phyloP scores from a whole-genome alignment of 129 eudicot genomes.

The Chrysanthemum seticuspe region DNA sequence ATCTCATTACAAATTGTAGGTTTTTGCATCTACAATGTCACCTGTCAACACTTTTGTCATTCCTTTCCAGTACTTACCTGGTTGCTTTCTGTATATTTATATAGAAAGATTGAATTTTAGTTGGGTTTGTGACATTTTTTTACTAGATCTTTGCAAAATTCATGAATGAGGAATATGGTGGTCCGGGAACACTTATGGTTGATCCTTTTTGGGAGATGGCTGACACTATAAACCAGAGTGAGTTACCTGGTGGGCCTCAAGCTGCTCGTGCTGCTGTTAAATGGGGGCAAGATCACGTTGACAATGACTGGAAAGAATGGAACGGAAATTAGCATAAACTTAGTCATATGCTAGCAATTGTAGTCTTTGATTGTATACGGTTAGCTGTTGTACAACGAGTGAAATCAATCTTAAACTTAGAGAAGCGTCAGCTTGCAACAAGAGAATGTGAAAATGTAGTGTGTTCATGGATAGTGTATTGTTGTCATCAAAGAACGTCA shows the following conservation, averaged over 20 bases:
- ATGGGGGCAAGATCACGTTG: slow-evolving; percentile 86
- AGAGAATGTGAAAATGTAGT: background rate
- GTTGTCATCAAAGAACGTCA: background rate
- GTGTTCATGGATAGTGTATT: slow-evolving; percentile 5
- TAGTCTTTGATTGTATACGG: background rate
- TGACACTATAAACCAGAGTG: slow-evolving; percentile 69
- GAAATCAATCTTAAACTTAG: slow-evolving; percentile 3
- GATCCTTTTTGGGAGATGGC: slow-evolving; percentile 93
- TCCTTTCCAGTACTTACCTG: background rate
- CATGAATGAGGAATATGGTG: slow-evolving; percentile 88
- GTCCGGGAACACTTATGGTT: slow-evolving; percentile 91
- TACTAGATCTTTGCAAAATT: slow-evolving; percentile 68
- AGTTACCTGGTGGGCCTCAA: slow-evolving; percentile 91
- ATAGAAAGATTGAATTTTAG: slow-evolving; percentile 2
- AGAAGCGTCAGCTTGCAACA: background rate
- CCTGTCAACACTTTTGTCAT: too few species aligned
- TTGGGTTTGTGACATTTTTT: slow-evolving; percentile 7
- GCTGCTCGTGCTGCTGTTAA: slow-evolving; percentile 84
- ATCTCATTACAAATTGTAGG: too few species aligned
- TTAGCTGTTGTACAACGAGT: background rate
- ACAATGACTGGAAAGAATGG: slow-evolving; percentile 94
- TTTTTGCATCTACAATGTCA: too few species aligned
- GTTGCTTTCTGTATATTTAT: background rate
- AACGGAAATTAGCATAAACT: slow-evolving; percentile 25
- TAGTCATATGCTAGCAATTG: background rate